phyloP scores from a whole-genome alignment of 108 stramenopile species.

The Nitzschia inconspicua region DNA sequence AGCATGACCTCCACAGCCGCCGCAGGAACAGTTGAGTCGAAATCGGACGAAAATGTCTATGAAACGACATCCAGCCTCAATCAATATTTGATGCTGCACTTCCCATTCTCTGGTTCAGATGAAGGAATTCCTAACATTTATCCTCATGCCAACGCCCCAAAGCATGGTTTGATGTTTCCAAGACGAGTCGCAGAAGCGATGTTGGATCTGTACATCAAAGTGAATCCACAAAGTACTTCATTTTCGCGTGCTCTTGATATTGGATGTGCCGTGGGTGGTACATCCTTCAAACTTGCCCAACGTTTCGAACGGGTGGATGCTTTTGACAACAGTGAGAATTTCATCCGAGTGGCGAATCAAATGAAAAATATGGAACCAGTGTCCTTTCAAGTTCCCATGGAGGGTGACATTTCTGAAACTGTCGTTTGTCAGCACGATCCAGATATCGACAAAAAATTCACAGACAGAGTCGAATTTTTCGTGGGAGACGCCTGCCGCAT shows the following conservation, averaged over 20 bases:
- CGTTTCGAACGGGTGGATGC: slow-evolving; percentile 81
- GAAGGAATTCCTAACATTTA: slow-evolving; percentile 46
- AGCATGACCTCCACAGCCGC: no score
- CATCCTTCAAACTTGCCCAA: slow-evolving; percentile 75
- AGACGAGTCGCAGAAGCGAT: slow-evolving; percentile 52
- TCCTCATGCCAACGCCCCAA: slow-evolving; percentile 45
- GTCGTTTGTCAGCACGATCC: slow-evolving; percentile 48
- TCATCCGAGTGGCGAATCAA: slow-evolving; percentile 75
- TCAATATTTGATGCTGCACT: slow-evolving; percentile 69
- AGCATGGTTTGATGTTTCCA: slow-evolving; percentile 56
- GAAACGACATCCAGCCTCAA: slow-evolving; percentile 50
- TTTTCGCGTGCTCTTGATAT: slow-evolving; percentile 75
- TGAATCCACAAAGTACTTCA: no score
- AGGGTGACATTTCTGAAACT: slow-evolving; percentile 59
- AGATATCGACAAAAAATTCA: slow-evolving; percentile 35
- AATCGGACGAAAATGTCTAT: slow-evolving; percentile 68
- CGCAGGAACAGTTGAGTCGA: no score
- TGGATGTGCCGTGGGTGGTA: slow-evolving; percentile 89
- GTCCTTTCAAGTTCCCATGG: slow-evolving; percentile 60
- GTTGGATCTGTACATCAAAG: slow-evolving; percentile 34
- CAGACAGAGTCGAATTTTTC: slow-evolving; percentile 59
- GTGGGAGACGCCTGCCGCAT: slow-evolving; percentile 79
- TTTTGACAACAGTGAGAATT: slow-evolving; percentile 74
- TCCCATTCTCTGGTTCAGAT: slow-evolving; percentile 39
- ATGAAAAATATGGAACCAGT: slow-evolving; percentile 44